Conservation (phyloP, 2,329 filamentous ascomycete species). For the Trichocomaceae sp. region DNA sequence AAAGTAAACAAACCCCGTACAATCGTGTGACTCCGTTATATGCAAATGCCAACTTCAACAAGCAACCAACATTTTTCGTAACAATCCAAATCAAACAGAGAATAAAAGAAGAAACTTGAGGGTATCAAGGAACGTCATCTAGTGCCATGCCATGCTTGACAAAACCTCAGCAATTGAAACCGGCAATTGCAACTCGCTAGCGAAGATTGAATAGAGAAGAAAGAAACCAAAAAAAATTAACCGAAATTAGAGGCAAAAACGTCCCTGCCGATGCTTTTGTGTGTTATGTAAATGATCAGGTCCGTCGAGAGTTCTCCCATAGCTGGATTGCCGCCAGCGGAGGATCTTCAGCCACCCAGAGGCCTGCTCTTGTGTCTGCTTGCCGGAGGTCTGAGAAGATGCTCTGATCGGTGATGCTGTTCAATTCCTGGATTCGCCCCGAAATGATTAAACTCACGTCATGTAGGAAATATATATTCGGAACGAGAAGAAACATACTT, state of each 20-base stretch:
- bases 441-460: too few relatives aligned
- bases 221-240: not conserved
- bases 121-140: constrained; percentile 11
- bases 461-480: too few relatives aligned
- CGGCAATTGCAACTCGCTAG: not conserved
- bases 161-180: not conserved
- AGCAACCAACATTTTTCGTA: too few relatives aligned
- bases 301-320: constrained; percentile 38
- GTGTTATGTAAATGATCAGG: constrained; percentile 3
- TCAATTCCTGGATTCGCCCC: constrained; percentile 50
- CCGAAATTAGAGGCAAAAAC: not conserved
- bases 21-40: too few relatives aligned
- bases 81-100: not conserved
- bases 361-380: constrained; percentile 50
- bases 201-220: too few relatives aligned
- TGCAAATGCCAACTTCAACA: too few relatives aligned
- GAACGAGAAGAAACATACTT: constrained; percentile 34
- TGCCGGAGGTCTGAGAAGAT: constrained; percentile 51
- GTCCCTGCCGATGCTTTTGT: not conserved
- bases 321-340: constrained; percentile 45
- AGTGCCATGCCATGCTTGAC: not conserved
- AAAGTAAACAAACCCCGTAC: too few relatives aligned
- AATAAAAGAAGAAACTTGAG: not conserved
- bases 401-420: constrained; percentile 50
- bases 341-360: constrained; percentile 58